These are phyloP conservation scores for Lantana camara DNA, from an alignment of 257 asterid genomes.

Conservation along the genomic window DNA sequence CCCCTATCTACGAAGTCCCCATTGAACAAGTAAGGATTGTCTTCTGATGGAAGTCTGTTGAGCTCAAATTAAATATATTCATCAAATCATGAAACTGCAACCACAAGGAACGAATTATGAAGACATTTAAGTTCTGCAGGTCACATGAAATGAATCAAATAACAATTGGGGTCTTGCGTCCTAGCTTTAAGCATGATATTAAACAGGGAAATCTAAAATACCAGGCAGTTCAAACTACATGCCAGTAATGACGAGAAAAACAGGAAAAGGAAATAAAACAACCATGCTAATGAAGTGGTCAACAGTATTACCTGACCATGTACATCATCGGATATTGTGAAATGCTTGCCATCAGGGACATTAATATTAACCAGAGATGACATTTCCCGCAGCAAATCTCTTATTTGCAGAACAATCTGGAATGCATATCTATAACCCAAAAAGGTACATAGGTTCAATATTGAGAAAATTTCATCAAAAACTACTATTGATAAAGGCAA, in stretches of 20 bases:
- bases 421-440: conserved; percentile 68
- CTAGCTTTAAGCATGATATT: conserved; percentile 6
- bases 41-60: conserved; percentile 97
- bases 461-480: conserved; percentile 5
- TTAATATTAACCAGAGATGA: conserved; percentile 94
- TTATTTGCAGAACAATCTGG: conserved; percentile 87
- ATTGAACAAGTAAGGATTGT: conserved; percentile 95
- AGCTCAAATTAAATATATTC: conserved; percentile 96
- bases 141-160: too few relatives aligned
- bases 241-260: background rate
- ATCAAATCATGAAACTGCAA: conserved; percentile 93
- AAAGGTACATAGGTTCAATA: conserved; percentile 14
- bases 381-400: conserved; percentile 71
- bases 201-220: conserved; percentile 21
- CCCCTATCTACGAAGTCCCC: conserved; percentile 99
- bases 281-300: conserved; percentile 19
- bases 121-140: too few relatives aligned
- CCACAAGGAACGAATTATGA: conserved; percentile 26
- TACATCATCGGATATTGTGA: conserved; percentile 98
- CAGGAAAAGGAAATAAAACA: background rate
- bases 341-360: conserved; percentile 82
- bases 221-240: too few relatives aligned
- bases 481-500: conserved; percentile 5
- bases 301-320: conserved; percentile 92
- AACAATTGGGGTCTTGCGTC: too few relatives aligned